phyloP scores from a whole-genome alignment of 2,329 filamentous ascomycete species.

The Aspergillus sp. region DNA sequence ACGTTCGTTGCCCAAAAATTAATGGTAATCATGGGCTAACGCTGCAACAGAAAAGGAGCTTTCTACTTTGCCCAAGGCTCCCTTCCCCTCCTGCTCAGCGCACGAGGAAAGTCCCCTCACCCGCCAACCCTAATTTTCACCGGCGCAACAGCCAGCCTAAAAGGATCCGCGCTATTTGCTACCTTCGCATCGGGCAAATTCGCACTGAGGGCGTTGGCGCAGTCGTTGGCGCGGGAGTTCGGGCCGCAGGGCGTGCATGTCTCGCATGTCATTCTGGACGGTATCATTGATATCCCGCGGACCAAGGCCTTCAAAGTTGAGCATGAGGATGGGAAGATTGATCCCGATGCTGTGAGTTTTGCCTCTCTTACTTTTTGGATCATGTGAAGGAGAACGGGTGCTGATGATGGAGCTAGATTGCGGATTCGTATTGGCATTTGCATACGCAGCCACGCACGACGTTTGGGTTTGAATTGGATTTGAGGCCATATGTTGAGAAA shows the following conservation, averaged over 20 bases:
- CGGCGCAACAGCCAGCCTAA: slow-evolving; percentile 72
- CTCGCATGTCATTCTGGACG: slow-evolving; percentile 73
- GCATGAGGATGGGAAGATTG: slow-evolving; percentile 60
- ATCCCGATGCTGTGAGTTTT: slow-evolving; percentile 59
- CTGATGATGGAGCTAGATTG: slow-evolving; percentile 53
- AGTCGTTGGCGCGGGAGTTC: slow-evolving; percentile 74
- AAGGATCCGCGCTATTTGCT: slow-evolving; percentile 60
- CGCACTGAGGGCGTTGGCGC: slow-evolving; percentile 63
- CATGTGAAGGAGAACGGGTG: not conserved
- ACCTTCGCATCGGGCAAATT: slow-evolving; percentile 75
- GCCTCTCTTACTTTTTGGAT: slow-evolving; percentile 9
- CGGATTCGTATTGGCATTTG: slow-evolving; percentile 75
- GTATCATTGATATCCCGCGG: slow-evolving; percentile 70
- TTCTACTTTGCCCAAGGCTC: slow-evolving; percentile 67
- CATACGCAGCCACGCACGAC: slow-evolving; percentile 71
- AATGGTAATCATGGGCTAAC: not conserved
- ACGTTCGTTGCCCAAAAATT: slow-evolving; percentile 11
- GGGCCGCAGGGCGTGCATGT: slow-evolving; percentile 78
- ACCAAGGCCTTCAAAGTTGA: slow-evolving; percentile 54
- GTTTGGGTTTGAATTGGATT: slow-evolving; percentile 75
- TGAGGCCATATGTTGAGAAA: slow-evolving; percentile 75
- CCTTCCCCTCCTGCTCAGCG: slow-evolving; percentile 61
- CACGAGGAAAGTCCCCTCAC: slow-evolving; percentile 38
- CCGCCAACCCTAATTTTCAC: slow-evolving; percentile 79
- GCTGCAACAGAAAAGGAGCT: slow-evolving; percentile 45